Conservation (phyloP, 768 basidiomycete species). For the Mycena polygramma region DNA sequence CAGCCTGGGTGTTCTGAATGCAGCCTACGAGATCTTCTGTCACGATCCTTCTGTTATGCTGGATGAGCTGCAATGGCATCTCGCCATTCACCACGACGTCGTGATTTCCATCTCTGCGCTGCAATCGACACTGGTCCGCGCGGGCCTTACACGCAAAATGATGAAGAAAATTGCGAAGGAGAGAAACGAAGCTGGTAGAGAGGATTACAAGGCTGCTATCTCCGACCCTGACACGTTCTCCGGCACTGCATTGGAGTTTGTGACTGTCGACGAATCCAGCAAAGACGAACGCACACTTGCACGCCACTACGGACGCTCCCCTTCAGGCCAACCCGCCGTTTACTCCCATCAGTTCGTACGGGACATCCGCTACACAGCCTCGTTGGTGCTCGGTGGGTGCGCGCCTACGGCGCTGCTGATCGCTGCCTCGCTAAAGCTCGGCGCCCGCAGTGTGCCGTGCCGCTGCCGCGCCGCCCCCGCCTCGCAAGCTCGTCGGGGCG, state of each 20-base stretch:
- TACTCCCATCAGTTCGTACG: constrained; percentile 42
- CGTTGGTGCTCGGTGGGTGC: too few species aligned
- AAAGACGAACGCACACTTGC: constrained; percentile 43
- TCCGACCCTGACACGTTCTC: constrained; percentile 19
- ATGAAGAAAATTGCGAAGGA: constrained; percentile 44
- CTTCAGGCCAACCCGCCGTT: constrained; percentile 37
- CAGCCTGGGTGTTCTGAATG: constrained; percentile 36
- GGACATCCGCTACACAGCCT: constrained; percentile 45
- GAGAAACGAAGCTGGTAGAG: constrained; percentile 36
- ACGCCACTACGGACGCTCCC: constrained; percentile 43
- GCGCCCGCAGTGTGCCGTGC: too few species aligned
- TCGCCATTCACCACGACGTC: constrained; percentile 42
- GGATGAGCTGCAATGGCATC: constrained; percentile 41
- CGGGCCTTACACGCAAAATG: constrained; percentile 84
- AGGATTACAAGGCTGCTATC: constrained; percentile 30
- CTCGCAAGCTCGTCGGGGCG: too few species aligned
- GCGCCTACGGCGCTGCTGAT: too few species aligned
- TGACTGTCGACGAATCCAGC: constrained; percentile 47
- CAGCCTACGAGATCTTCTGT: constrained; percentile 39
- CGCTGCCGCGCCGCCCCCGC: too few species aligned
- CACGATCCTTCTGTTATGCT: constrained; percentile 37
- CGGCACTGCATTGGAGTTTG: constrained; percentile 39
- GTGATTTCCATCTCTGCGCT: constrained; percentile 37
- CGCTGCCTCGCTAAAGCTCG: too few species aligned
- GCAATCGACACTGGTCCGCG: constrained; percentile 76